Evolutionary conservation across 2,329 filamentous ascomycete species (phyloP), one percentile per base, ranked within the genome.

Genomic region (Hypoxylon sp.): DNA sequence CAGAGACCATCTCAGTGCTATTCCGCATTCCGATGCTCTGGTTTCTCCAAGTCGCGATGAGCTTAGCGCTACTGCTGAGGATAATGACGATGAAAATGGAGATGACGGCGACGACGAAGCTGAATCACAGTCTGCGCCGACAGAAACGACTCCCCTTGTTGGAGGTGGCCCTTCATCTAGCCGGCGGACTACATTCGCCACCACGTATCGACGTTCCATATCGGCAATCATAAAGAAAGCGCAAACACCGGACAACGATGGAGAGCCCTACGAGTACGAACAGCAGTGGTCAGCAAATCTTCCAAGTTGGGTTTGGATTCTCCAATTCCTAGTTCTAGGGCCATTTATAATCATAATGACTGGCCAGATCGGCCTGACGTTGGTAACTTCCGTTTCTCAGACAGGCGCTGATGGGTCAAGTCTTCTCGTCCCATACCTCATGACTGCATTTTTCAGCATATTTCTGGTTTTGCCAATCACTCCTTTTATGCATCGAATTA

Each of bases 401-500:
- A 96, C 91, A 0, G 88, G 89, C 5, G 82, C 89, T 2, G 94
- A 99, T 69, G 94, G 94, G 2, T 89, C 85, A 55, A 80, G 83
- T 25, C 76, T 87, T 12, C 72, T 96, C 11, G 70, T 83, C 5
- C 86, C 91, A 4, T 91, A 96, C 68, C 67, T 95, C 9, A 70
- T 83, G 25, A 80, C 91, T 30, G 86, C 87, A 0, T 67, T 79
- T 5, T 79, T 93, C 55, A 85, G 86, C 8, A 81, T 90, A 1
- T 67, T 96, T 1, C 67, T 96, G 0, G 73, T 97, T 12, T 75
- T 90, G 1, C 94, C 94, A 0, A 70, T 91, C 2, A 81, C 86
- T 0, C 94, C 94, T 0, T 96, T 96, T 67, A 79, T 96, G 29
- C 92, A 97, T 69, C 87, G 93, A 31, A 84, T 94, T 57, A 90